A percentile compares a stretch with the other conserved stretches of the same genome.
phyloP scores from a whole-genome alignment of 2,329 filamentous ascomycete genomes.

The Scorias spongiosa region DNA sequence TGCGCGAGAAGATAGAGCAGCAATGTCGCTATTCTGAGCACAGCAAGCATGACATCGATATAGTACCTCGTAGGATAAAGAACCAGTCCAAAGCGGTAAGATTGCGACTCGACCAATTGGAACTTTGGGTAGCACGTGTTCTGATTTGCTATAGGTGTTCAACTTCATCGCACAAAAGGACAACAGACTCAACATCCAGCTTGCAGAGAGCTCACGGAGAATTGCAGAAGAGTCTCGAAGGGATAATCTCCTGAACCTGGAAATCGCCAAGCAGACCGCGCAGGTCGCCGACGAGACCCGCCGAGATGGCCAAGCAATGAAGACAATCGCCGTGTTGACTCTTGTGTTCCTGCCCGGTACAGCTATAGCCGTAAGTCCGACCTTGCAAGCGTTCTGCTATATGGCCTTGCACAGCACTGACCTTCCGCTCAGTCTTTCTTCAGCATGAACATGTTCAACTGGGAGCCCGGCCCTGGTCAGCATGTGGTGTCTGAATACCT shows the following conservation, averaged over 20 bases:
- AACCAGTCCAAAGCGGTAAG: slow-evolving; percentile 20
- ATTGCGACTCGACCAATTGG: neutral
- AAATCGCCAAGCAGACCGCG: slow-evolving; percentile 20
- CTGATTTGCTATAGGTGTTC: slow-evolving; percentile 12
- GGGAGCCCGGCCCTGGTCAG: slow-evolving; percentile 7
- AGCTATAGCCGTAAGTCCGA: slow-evolving; percentile 16
- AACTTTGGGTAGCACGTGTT: neutral
- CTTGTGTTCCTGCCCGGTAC: slow-evolving; percentile 29
- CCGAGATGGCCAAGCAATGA: slow-evolving; percentile 28
- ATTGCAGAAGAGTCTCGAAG: slow-evolving; percentile 19
- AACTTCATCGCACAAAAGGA: slow-evolving; percentile 19
- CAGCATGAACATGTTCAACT: slow-evolving; percentile 19
- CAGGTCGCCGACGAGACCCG: slow-evolving; percentile 19
- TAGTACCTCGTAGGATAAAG: slow-evolving; percentile 20
- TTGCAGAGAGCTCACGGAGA: slow-evolving; percentile 18
- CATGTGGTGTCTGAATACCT: slow-evolving; percentile 16
- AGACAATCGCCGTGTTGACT: slow-evolving; percentile 30
- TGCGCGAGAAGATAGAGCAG: slow-evolving; percentile 21
- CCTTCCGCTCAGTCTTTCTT: slow-evolving; percentile 14
- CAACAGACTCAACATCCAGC: slow-evolving; percentile 19
- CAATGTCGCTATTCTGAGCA: slow-evolving; percentile 19
- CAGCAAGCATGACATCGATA: slow-evolving; percentile 16
- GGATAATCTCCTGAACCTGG: slow-evolving; percentile 20
- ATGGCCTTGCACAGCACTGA: neutral
- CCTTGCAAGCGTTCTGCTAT: neutral